These are phyloP conservation scores for Dryadomyces quercus-mongolicae DNA, from an alignment of 2,329 filamentous ascomycete genomes.

Conservation along the genomic window DNA sequence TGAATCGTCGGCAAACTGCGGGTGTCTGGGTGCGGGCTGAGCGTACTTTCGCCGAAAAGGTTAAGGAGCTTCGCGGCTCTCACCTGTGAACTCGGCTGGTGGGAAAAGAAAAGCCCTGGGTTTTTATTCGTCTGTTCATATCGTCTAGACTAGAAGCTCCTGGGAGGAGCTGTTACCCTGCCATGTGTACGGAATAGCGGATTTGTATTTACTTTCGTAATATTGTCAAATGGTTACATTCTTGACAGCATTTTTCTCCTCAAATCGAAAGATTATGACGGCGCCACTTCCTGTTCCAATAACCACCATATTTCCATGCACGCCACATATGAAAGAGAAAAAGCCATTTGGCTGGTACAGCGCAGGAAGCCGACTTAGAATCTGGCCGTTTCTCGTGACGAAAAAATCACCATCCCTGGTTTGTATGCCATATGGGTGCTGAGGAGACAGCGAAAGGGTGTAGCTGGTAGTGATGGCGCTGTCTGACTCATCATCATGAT, in stretches of 20 bases:
- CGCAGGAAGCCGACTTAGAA: background rate
- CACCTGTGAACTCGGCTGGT: no score
- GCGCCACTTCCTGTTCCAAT: background rate
- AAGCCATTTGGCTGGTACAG: background rate
- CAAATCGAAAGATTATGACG: background rate
- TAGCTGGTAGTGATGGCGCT: background rate
- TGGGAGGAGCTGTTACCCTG: no score
- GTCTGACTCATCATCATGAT: no score
- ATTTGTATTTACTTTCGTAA: no score
- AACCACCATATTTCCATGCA: background rate
- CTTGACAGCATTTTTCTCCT: background rate
- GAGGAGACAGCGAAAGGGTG: background rate
- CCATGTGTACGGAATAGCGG: no score
- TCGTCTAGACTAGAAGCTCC: no score
- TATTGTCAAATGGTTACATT: no score
- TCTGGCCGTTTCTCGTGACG: background rate
- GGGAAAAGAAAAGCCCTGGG: no score
- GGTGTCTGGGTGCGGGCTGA: conserved; percentile 79
- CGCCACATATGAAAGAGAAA: background rate
- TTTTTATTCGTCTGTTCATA: no score
- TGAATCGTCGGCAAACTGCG: conserved; percentile 62
- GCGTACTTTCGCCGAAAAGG: conserved; percentile 8
- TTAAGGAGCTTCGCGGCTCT: no score
- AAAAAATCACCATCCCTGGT: background rate
- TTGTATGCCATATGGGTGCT: background rate